phyloP scores from a whole-genome alignment of 257 asterid genomes.

The Ligustrum vulgare region DNA sequence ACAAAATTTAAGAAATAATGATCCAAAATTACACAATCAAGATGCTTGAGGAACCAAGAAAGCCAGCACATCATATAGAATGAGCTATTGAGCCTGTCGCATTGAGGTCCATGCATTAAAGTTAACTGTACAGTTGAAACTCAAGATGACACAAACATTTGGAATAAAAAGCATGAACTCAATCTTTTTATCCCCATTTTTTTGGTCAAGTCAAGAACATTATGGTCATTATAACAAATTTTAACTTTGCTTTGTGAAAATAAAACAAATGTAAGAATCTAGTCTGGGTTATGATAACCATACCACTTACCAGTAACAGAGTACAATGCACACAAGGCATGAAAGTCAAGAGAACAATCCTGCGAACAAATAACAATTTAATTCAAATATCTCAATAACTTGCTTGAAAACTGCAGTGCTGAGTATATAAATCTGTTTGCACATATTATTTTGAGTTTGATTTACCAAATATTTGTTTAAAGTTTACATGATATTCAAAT shows the following conservation, averaged over 20 bases:
- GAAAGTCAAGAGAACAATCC: conserved; percentile 97
- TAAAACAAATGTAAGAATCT: conserved; percentile 5
- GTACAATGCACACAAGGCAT: conserved; percentile 85
- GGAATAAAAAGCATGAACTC: neutral
- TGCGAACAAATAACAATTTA: conserved; percentile 39
- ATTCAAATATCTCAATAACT: conserved; percentile 21
- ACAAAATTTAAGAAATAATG: neutral
- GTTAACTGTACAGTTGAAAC: neutral
- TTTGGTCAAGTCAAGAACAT: neutral
- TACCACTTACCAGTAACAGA: conserved; percentile 81
- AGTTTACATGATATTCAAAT: conserved; percentile 4
- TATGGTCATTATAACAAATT: conserved; percentile 3
- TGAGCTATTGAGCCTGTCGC: neutral
- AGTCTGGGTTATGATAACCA: conserved; percentile 10
- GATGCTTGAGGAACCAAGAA: neutral
- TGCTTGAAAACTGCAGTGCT: conserved; percentile 9
- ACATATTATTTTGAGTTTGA: conserved; percentile 1
- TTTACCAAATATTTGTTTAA: neutral
- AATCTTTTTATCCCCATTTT: neutral
- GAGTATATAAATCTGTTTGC: conserved; percentile 16
- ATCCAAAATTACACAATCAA: neutral
- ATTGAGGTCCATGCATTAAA: neutral
- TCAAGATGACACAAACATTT: neutral
- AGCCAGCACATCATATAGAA: neutral
- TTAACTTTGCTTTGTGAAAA: conserved; percentile 15